phyloP scores from a whole-genome alignment of 805 yeast genomes.

The Yarrowia keelungensis region DNA sequence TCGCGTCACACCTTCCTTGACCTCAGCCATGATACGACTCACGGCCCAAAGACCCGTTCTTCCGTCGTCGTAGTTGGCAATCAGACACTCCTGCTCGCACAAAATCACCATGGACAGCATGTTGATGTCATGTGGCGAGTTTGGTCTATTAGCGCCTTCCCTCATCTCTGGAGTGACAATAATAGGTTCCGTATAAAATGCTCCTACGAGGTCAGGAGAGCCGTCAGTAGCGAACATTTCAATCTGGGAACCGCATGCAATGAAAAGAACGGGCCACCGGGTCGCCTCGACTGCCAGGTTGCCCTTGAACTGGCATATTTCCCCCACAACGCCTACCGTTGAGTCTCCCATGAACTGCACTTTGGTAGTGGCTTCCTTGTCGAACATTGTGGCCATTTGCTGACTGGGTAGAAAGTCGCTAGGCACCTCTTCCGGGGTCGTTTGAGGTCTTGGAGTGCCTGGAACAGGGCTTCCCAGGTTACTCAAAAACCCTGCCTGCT shows the following conservation, averaged over 20 bases:
- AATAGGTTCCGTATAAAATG: slow-evolving; percentile 8
- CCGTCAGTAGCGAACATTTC: slow-evolving; percentile 26
- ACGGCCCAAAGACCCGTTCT: slow-evolving; percentile 24
- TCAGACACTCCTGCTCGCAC: slow-evolving; percentile 20
- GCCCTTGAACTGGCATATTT: slow-evolving; percentile 12
- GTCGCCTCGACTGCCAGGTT: slow-evolving; percentile 33
- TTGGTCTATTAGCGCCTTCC: slow-evolving; percentile 13
- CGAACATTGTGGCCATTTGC: slow-evolving; percentile 34
- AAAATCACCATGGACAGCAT: slow-evolving; percentile 5
- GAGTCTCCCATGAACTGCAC: slow-evolving; percentile 34
- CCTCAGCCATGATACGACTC: slow-evolving; percentile 11
- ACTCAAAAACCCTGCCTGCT: slow-evolving; percentile 25
- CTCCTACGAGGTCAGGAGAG: slow-evolving; percentile 9
- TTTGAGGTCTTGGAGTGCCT: slow-evolving; percentile 20
- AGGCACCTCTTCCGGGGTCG: slow-evolving; percentile 7
- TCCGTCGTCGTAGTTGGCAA: slow-evolving; percentile 25
- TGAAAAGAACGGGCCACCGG: slow-evolving; percentile 25
- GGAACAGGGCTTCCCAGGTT: slow-evolving; percentile 21
- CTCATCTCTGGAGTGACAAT: slow-evolving; percentile 6
- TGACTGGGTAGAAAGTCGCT: slow-evolving; percentile 26
- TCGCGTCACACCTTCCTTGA: not conserved
- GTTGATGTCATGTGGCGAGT: slow-evolving; percentile 30
- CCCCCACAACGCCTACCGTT: slow-evolving; percentile 9
- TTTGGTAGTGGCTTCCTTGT: slow-evolving; percentile 3
- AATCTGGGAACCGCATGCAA: slow-evolving; percentile 28